Evolutionary conservation across 108 stramenopile genomes (phyloP).

Genomic region (Pseudonitzschia multistriata): DNA sequence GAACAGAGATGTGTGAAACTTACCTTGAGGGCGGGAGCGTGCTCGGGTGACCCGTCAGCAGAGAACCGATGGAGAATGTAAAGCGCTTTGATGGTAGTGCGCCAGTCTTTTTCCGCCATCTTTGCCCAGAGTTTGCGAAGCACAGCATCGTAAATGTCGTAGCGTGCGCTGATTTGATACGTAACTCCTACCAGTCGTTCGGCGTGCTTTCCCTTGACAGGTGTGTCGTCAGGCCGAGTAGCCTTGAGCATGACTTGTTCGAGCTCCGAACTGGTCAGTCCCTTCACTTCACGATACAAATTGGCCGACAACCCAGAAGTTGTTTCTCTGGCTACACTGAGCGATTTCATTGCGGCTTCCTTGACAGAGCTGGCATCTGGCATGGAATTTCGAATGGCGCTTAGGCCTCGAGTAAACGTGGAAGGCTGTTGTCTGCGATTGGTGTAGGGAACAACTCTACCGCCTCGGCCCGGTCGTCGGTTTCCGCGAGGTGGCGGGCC

Average conservation of each 20-base stretch:
- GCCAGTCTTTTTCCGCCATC: slow-evolving; percentile 89
- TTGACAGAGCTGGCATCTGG: slow-evolving; percentile 67
- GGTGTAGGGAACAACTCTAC: slow-evolving; percentile 56
- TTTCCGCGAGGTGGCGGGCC: slow-evolving; percentile 34
- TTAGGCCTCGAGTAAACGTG: slow-evolving; percentile 72
- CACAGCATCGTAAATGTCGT: slow-evolving; percentile 90
- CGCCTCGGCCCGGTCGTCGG: slow-evolving; percentile 7
- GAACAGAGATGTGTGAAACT: neutral
- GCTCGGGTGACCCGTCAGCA: slow-evolving; percentile 83
- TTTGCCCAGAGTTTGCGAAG: slow-evolving; percentile 88
- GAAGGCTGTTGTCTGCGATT: slow-evolving; percentile 33
- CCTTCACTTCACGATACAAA: slow-evolving; percentile 86
- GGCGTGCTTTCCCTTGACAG: slow-evolving; percentile 89
- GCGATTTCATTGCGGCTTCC: slow-evolving; percentile 52
- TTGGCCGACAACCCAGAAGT: slow-evolving; percentile 67
- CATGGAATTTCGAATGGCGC: slow-evolving; percentile 62
- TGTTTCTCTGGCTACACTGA: slow-evolving; percentile 56
- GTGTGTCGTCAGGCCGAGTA: slow-evolving; percentile 80
- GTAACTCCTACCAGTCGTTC: slow-evolving; percentile 88
- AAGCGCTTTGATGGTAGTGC: slow-evolving; percentile 83
- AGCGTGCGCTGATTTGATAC: slow-evolving; percentile 85
- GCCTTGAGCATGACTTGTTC: slow-evolving; percentile 93
- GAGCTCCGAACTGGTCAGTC: slow-evolving; percentile 77
- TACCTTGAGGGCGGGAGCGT: slow-evolving; percentile 79
- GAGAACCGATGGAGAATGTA: slow-evolving; percentile 88